Conservation (phyloP, 176 grass and related monocot genomes). For the Carex myosuroides region DNA sequence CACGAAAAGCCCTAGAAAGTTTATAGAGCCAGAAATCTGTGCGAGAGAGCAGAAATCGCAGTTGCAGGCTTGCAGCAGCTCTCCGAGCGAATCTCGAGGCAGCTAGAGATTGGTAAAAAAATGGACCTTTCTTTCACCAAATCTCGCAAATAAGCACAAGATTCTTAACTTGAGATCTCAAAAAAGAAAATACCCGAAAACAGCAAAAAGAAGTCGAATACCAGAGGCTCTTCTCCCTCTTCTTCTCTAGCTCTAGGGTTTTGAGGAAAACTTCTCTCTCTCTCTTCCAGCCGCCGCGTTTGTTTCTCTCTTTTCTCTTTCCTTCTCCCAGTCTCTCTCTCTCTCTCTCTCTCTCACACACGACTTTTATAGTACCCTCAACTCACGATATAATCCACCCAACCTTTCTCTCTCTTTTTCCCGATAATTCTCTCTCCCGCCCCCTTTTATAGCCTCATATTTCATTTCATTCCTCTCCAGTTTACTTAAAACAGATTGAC, state of each 20-base stretch:
- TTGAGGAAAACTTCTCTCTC: conserved; percentile 10
- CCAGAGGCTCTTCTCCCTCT: background rate
- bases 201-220: conserved; percentile 10
- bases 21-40: background rate
- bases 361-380: conserved; percentile 23
- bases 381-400: conserved; percentile 19
- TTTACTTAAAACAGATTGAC: background rate
- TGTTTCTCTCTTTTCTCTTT: conserved; percentile 19
- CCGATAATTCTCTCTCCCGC: background rate
- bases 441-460: conserved; percentile 27
- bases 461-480: background rate
- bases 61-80: background rate
- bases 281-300: conserved; percentile 42
- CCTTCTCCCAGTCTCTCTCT: conserved; percentile 24
- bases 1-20: conserved; percentile 13
- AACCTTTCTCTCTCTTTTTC: conserved; percentile 34
- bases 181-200: conserved; percentile 15
- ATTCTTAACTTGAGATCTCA: conserved; percentile 39
- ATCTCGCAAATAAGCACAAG: conserved; percentile 47
- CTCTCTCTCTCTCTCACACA: conserved; percentile 31
- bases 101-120: background rate
- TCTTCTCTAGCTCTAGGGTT: conserved; percentile 43
- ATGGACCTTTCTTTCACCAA: conserved; percentile 34
- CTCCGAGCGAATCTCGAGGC: conserved; percentile 7
- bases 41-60: conserved; percentile 12